Conservation (phyloP, 2,329 filamentous ascomycete genomes). For the Verticillium albo-atrum region DNA sequence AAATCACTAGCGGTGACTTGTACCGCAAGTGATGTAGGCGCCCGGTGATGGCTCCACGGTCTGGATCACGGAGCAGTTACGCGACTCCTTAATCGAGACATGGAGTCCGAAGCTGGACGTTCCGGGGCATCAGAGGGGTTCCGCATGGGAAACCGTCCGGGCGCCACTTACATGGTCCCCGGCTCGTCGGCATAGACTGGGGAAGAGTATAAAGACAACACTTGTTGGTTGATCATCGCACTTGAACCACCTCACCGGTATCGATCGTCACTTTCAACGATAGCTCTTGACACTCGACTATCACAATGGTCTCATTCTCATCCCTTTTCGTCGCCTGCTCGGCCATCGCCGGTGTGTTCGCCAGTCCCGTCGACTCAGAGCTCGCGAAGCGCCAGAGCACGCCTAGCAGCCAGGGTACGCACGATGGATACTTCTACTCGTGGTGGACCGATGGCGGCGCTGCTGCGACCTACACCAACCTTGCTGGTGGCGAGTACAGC, state of each 20-base stretch:
- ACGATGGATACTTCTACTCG: constrained; percentile 42
- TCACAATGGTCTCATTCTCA: background rate
- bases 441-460: constrained; percentile 44
- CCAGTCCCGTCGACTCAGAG: constrained; percentile 6
- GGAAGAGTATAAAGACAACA: background rate
- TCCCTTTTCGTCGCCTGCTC: constrained; percentile 1
- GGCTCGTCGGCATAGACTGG: background rate
- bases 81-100: background rate
- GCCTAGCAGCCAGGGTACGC: constrained; percentile 27
- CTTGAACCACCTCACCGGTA: background rate
- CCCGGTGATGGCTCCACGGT: background rate
- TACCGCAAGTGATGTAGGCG: background rate
- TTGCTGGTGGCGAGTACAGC: constrained; percentile 35
- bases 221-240: background rate
- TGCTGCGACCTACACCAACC: constrained; percentile 37
- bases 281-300: background rate
- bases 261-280: background rate
- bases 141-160: background rate
- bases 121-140: background rate
- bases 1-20: background rate
- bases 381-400: constrained; percentile 15
- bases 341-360: constrained; percentile 9
- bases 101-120: background rate
- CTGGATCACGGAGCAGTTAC: background rate
- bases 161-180: background rate